Conservation (phyloP, 2,329 filamentous ascomycete genomes). For the Tolypocladium inflatum region DNA sequence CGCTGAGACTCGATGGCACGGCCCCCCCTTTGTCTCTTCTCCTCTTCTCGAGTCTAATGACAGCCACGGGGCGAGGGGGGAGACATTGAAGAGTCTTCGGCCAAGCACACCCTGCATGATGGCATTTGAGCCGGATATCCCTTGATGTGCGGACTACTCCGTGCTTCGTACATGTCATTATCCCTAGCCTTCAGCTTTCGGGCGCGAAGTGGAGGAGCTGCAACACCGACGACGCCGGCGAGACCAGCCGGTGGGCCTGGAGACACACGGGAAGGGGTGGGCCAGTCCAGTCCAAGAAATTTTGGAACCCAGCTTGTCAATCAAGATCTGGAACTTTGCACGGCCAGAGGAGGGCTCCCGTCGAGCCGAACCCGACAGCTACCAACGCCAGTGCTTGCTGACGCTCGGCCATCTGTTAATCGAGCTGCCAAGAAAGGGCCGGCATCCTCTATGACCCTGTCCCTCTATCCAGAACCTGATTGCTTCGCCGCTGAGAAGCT, state of each 20-base stretch:
- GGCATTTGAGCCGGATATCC: neutral
- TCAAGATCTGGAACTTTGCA: neutral
- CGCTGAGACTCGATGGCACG: neutral
- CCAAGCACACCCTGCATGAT: neutral
- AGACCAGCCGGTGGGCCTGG: neutral
- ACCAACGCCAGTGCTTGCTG: neutral
- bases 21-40: neutral
- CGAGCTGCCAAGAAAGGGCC: neutral
- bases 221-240: neutral
- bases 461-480: neutral
- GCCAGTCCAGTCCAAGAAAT: neutral
- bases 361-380: neutral
- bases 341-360: neutral
- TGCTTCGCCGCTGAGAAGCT: neutral
- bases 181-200: neutral
- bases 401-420: neutral
- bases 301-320: neutral
- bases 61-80: neutral
- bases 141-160: neutral
- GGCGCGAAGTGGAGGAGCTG: neutral
- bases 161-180: neutral
- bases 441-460: neutral
- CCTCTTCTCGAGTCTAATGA: neutral
- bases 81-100: neutral
- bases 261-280: neutral